Conservation (phyloP, 179 eudicot genomes). For the Vitellaria paradoxa region DNA sequence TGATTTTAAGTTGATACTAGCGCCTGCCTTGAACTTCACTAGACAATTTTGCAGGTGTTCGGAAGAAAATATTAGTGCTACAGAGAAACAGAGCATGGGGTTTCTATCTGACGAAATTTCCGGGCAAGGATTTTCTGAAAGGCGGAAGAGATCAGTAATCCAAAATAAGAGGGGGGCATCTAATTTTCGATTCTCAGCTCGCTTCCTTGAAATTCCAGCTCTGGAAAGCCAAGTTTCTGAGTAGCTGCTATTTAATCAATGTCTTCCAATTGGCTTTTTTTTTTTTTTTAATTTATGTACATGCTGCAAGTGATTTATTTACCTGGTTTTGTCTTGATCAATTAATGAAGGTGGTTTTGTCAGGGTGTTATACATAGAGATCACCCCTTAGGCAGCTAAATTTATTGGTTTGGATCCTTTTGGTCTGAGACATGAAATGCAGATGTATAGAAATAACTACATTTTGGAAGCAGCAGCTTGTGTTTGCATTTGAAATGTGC, state of each 20-base stretch:
- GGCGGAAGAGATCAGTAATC: constrained; percentile 56
- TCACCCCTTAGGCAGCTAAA: background rate
- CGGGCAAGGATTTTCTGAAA: constrained; percentile 64
- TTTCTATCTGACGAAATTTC: constrained; percentile 39
- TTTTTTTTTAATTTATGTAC: too few species aligned
- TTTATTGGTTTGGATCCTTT: too few species aligned
- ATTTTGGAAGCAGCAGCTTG: too few species aligned
- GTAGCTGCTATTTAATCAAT: constrained; percentile 24
- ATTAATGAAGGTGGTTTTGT: too few species aligned
- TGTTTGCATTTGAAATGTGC: too few species aligned
- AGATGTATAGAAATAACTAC: too few species aligned
- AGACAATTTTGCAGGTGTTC: constrained; percentile 41
- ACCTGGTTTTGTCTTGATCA: too few species aligned
- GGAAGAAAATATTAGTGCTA: constrained; percentile 37
- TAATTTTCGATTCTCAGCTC: constrained; percentile 36
- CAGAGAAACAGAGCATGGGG: constrained; percentile 44
- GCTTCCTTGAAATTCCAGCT: constrained; percentile 52
- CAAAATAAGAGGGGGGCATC: constrained; percentile 36
- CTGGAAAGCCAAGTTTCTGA: constrained; percentile 50
- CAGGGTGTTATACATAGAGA: too few species aligned
- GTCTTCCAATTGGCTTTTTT: too few species aligned
- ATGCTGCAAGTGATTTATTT: too few species aligned
- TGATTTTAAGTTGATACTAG: background rate
- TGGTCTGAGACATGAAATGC: too few species aligned
- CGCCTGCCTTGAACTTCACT: background rate